Evolutionary conservation across 768 basidiomycete genomes (phyloP).

Genomic region (Naganishia randhawae): DNA sequence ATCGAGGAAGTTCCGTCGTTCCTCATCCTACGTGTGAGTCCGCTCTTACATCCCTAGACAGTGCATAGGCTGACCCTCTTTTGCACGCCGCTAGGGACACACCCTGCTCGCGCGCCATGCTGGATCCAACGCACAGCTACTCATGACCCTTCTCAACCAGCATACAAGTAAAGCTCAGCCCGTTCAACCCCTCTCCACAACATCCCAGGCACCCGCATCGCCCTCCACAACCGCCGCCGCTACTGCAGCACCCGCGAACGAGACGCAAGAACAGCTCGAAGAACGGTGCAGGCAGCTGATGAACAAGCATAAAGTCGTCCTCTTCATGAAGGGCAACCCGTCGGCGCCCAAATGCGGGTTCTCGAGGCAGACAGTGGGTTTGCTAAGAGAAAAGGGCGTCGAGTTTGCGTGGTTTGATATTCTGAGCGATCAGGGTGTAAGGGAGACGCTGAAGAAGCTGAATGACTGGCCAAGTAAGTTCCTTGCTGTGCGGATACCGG

Average conservation of each 20-base stretch:
- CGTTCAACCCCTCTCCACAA: constrained; percentile 56
- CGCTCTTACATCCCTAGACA: background rate
- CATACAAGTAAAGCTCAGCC: constrained; percentile 55
- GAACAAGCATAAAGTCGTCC: constrained; percentile 69
- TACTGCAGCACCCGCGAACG: constrained; percentile 34
- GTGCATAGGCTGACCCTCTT: background rate
- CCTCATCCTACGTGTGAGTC: constrained; percentile 69
- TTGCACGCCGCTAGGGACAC: constrained; percentile 65
- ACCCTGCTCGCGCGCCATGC: constrained; percentile 70
- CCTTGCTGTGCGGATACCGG: too few species aligned
- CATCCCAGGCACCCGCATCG: constrained; percentile 53
- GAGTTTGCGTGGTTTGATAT: constrained; percentile 78
- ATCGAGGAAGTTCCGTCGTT: constrained; percentile 84
- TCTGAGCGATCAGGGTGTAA: constrained; percentile 70
- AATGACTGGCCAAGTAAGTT: constrained; percentile 77
- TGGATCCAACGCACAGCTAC: constrained; percentile 70
- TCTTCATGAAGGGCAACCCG: constrained; percentile 89
- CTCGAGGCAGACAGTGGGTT: constrained; percentile 66
- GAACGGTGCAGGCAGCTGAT: constrained; percentile 67
- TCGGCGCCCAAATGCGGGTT: constrained; percentile 78
- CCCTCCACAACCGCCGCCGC: constrained; percentile 42
- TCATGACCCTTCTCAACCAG: constrained; percentile 63
- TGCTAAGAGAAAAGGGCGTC: constrained; percentile 64
- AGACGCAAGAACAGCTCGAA: constrained; percentile 66
- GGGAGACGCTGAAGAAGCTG: constrained; percentile 68